phyloP scores from a whole-genome alignment of 495 filamentous ascomycete genomes.

The Aspergillus diversus region DNA sequence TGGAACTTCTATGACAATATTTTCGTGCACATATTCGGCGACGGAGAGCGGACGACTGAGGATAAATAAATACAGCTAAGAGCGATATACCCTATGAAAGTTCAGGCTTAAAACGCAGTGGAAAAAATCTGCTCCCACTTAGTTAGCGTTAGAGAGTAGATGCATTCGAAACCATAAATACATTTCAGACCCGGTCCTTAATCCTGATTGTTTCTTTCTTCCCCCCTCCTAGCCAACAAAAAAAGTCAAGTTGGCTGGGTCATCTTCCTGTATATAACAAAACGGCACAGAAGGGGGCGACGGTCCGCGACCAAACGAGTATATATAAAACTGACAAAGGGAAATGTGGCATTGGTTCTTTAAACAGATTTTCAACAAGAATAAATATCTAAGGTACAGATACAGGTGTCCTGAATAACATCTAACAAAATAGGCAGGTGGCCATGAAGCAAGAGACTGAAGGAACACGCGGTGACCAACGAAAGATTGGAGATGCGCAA shows the following conservation, averaged over 20 bases:
- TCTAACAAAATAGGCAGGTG: slow-evolving; percentile 49
- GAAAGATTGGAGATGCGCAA: slow-evolving; percentile 30
- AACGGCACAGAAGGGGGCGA: neutral
- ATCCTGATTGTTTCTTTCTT: too few species aligned
- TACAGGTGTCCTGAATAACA: slow-evolving; percentile 50
- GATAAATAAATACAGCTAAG: neutral
- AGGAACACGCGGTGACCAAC: slow-evolving; percentile 31
- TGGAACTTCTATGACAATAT: slow-evolving; percentile 79
- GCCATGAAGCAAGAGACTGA: slow-evolving; percentile 41
- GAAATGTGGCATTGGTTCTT: slow-evolving; percentile 39
- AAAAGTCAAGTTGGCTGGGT: neutral
- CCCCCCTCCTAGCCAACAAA: too few species aligned
- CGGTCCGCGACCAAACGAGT: neutral
- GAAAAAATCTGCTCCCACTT: too few species aligned
- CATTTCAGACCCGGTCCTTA: too few species aligned
- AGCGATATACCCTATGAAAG: neutral
- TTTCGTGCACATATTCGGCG: slow-evolving; percentile 73
- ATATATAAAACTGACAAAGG: slow-evolving; percentile 39
- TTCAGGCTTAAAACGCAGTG: neutral
- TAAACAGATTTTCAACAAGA: slow-evolving; percentile 47
- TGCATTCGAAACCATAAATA: too few species aligned
- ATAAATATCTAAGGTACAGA: slow-evolving; percentile 57
- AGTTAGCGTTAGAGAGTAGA: too few species aligned
- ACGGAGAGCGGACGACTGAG: slow-evolving; percentile 77
- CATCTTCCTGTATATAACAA: neutral